A percentile compares a stretch with the other conserved stretches of the same genome.
phyloP scores from a whole-genome alignment of 164 flowering plant species.

The Stephania japonica region DNA sequence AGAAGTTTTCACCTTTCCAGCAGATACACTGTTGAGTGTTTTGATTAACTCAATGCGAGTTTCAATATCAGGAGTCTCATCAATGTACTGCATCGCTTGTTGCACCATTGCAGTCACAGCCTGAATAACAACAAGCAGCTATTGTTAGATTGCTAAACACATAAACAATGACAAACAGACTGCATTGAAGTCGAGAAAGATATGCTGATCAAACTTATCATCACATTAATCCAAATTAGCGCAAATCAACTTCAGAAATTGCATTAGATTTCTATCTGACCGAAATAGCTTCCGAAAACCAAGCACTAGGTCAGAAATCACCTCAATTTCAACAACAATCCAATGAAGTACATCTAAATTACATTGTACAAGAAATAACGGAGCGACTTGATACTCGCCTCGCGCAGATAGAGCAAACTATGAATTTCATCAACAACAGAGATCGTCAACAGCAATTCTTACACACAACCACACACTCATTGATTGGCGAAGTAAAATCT shows the following conservation, averaged over 20 bases:
- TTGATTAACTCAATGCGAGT: constrained; percentile 82
- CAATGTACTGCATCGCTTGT: constrained; percentile 95
- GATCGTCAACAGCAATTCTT: too few species aligned
- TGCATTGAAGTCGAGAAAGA: not conserved
- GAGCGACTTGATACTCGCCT: too few species aligned
- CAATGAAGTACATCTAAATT: too few species aligned
- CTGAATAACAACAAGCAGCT: constrained; percentile 28
- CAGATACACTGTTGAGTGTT: constrained; percentile 84
- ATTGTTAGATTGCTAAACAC: not conserved
- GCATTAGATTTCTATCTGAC: not conserved
- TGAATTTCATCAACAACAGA: too few species aligned
- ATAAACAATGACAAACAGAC: not conserved
- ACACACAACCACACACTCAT: too few species aligned
- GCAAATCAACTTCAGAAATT: not conserved
- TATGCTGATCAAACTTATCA: too few species aligned
- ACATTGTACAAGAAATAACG: too few species aligned
- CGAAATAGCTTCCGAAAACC: not conserved
- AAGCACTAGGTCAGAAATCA: not conserved
- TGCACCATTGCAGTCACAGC: constrained; percentile 94
- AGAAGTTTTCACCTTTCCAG: constrained; percentile 68
- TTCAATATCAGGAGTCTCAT: constrained; percentile 86
- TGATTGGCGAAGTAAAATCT: too few species aligned
- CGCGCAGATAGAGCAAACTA: too few species aligned
- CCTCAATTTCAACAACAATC: not conserved
- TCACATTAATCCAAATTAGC: too few species aligned